Evolutionary conservation across 2,329 filamentous ascomycete genomes (phyloP).

Genomic region (Myriosclerotinia curreyana): DNA sequence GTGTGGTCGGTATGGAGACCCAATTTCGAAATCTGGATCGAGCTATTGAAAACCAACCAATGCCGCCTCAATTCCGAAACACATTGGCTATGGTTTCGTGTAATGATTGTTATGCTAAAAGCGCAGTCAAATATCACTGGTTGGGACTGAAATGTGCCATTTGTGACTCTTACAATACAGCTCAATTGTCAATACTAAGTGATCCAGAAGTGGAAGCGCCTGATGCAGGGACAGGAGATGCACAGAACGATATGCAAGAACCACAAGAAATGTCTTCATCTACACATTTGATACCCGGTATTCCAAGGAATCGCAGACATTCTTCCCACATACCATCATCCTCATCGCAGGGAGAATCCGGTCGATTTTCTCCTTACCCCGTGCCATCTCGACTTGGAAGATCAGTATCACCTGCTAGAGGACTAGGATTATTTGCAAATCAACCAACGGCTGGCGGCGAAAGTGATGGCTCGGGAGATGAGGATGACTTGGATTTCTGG

Average conservation of each 20-base stretch:
- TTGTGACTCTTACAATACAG: constrained; percentile 68
- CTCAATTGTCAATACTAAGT: constrained; percentile 60
- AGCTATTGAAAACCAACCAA: constrained; percentile 83
- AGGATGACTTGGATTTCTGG: constrained; percentile 49
- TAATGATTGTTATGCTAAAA: constrained; percentile 91
- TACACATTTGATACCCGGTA: constrained; percentile 19
- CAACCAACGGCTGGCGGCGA: constrained; percentile 42
- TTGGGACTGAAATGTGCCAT: constrained; percentile 83
- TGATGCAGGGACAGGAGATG: constrained; percentile 30
- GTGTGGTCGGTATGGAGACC: constrained; percentile 94
- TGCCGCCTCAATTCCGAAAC: constrained; percentile 79
- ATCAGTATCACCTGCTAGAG: constrained; percentile 39
- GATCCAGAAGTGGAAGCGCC: constrained; percentile 33
- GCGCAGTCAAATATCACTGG: constrained; percentile 88
- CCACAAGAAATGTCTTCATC: constrained; percentile 26
- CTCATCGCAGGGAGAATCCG: constrained; percentile 19
- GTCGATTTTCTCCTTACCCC: constrained; percentile 33
- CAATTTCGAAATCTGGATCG: constrained; percentile 90
- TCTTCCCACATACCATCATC: constrained; percentile 34
- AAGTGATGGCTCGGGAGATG: constrained; percentile 49
- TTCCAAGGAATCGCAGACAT: constrained; percentile 34
- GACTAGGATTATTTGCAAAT: constrained; percentile 35
- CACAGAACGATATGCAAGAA: constrained; percentile 26
- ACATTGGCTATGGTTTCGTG: constrained; percentile 83
- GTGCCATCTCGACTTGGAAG: constrained; percentile 34